phyloP scores from a whole-genome alignment of 1,284 basidiomycete genomes.

The Malassezia slooffiae region DNA sequence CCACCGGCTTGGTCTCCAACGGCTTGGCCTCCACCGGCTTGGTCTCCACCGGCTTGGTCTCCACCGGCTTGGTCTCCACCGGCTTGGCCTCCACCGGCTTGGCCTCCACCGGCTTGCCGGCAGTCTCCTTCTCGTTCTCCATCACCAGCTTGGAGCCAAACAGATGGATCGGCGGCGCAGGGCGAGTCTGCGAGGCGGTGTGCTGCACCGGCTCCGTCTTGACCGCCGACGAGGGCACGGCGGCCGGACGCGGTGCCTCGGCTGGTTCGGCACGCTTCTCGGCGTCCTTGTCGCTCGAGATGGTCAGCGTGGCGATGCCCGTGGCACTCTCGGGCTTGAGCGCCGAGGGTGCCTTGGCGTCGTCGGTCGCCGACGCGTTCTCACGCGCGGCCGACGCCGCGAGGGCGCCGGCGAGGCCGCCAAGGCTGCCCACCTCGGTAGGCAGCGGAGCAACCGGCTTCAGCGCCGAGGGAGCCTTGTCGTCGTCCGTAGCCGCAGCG shows the following conservation, averaged over 20 bases:
- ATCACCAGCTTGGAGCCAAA: background rate
- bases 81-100: background rate
- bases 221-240: conserved; percentile 4
- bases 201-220: background rate
- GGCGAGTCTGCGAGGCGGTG: background rate
- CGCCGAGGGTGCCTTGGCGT: too few species aligned
- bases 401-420: too few species aligned
- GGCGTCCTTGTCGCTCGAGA: background rate
- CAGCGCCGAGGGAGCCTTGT: too few species aligned
- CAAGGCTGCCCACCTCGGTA: too few species aligned
- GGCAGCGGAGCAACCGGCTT: too few species aligned
- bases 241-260: too few species aligned
- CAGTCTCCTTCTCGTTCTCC: background rate
- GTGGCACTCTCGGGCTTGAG: too few species aligned
- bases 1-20: conserved; percentile 1
- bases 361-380: too few species aligned
- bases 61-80: background rate
- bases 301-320: too few species aligned
- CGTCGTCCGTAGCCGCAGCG: too few species aligned
- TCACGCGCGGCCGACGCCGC: too few species aligned
- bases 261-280: background rate
- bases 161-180: background rate
- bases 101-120: background rate
- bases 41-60: background rate
- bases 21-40: background rate